Percentiles rank a stretch among this genome's conserved stretches.
Evolutionary conservation across 106 monocot species (phyloP).

Genomic region (Chionographis japonica): DNA sequence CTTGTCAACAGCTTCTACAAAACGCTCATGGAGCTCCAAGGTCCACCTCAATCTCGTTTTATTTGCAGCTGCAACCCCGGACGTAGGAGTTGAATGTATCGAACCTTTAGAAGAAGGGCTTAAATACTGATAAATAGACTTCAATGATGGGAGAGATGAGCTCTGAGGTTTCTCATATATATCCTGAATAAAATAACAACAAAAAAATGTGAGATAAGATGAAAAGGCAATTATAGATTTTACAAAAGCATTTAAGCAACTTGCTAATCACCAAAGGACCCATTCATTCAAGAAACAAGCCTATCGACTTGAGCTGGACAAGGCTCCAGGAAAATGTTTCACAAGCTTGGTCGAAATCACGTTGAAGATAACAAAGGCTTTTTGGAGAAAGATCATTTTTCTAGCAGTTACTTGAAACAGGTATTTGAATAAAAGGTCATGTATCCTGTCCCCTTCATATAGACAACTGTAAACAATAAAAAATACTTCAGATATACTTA

Average conservation of each 20-base stretch:
- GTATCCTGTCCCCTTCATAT: neutral
- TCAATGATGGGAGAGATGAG: slow-evolving; percentile 15
- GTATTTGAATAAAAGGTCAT: neutral
- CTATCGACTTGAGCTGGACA: too few species aligned
- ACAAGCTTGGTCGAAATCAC: too few species aligned
- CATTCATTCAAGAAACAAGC: too few species aligned
- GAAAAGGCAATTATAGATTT: neutral
- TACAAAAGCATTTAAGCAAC: neutral
- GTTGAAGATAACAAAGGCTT: too few species aligned
- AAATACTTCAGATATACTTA: slow-evolving; percentile 26
- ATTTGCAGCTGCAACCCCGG: slow-evolving; percentile 29
- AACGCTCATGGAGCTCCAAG: slow-evolving; percentile 76
- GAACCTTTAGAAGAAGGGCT: slow-evolving; percentile 19
- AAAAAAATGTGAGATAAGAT: neutral
- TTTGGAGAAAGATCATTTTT: neutral
- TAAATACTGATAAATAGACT: slow-evolving; percentile 11
- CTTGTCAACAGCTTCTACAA: slow-evolving; percentile 84
- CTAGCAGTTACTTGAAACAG: neutral
- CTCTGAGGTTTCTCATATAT: slow-evolving; percentile 59
- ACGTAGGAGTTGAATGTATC: slow-evolving; percentile 23
- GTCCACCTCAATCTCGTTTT: slow-evolving; percentile 92
- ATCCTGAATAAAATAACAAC: slow-evolving; percentile 38
- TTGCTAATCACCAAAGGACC: too few species aligned
- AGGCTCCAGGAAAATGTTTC: too few species aligned
- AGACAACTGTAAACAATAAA: neutral